Evolutionary conservation across 495 filamentous ascomycete genomes (phyloP).

Genomic region (Bacidia rubella): DNA sequence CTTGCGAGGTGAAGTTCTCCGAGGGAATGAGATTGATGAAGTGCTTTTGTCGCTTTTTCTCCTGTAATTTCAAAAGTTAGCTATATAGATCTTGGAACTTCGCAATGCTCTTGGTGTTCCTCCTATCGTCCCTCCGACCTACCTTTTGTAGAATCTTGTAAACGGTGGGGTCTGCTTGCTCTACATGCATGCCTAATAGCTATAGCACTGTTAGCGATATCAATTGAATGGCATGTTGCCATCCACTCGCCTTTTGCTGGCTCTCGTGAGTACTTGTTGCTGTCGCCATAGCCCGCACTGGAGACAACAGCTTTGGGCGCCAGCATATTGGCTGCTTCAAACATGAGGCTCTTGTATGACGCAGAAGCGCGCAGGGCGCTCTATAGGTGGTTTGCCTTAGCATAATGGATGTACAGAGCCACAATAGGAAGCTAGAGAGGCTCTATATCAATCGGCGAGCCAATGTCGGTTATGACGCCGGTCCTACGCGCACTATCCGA

Average conservation of each 20-base stretch:
- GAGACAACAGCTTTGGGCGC: not conserved
- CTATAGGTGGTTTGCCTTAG: not conserved
- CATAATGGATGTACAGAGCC: not conserved
- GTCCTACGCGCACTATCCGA: too few species aligned
- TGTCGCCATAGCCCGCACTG: constrained; percentile 30
- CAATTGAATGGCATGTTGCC: constrained; percentile 4
- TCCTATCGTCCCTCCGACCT: constrained; percentile 12
- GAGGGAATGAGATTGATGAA: constrained; percentile 98
- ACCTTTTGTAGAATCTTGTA: constrained; percentile 86
- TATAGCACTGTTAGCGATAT: constrained; percentile 25
- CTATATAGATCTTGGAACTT: not conserved
- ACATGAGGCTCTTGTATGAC: not conserved
- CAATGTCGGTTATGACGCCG: not conserved
- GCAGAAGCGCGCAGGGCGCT: not conserved
- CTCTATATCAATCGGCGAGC: not conserved
- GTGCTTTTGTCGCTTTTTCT: constrained; percentile 89
- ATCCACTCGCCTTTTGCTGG: constrained; percentile 45
- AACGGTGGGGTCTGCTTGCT: constrained; percentile 76
- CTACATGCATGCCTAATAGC: constrained; percentile 65
- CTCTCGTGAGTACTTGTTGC: constrained; percentile 37
- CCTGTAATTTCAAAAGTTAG: constrained; percentile 36
- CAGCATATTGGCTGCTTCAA: not conserved
- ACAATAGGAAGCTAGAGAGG: not conserved
- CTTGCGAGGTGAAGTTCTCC: constrained; percentile 97
- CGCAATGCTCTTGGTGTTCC: not conserved